Base-by-base conservation (phyloP, 345 rosid genomes). In the Aurinia saxatilis region DNA sequence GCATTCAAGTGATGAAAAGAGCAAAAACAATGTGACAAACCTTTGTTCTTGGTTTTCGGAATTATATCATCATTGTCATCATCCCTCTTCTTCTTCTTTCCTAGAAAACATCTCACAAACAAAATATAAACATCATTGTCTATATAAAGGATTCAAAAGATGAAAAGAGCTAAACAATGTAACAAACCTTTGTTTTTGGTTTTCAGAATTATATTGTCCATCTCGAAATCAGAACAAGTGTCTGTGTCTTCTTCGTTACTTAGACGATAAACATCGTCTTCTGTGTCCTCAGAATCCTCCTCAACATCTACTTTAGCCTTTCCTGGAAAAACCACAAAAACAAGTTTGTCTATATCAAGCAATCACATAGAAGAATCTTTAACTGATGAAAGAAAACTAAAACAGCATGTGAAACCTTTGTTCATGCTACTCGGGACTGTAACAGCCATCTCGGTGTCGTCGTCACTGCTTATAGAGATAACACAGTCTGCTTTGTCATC, bases 41-140 rank as follows among this genome's bases (percentile, higher is more conserved):
- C 64, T 66, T 38, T 56, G 35, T 47, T 57, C 18, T 0, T n/a
- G 40, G 49, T 21, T 56, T 15, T 54, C n/a, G n/a, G n/a, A n/a
- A n/a, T n/a, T n/a, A n/a, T n/a, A n/a, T n/a, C n/a, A n/a, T n/a
- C n/a, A n/a, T n/a, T n/a, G n/a, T n/a, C n/a, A n/a, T n/a, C n/a
- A n/a, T n/a, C n/a, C n/a, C n/a, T n/a, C n/a, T n/a, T n/a, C n/a
- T n/a, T n/a, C n/a, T n/a, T n/a, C n/a, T n/a, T n/a, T n/a, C n/a
- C n/a, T n/a, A n/a, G n/a, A n/a, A n/a, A n/a, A n/a, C n/a, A n/a
- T n/a, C n/a, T n/a, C n/a, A n/a, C n/a, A n/a, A n/a, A n/a, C n/a
- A n/a, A n/a, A n/a, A n/a, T n/a, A n/a, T n/a, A n/a, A n/a, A n/a
- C n/a, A n/a, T n/a, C n/a, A n/a, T n/a, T n/a, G n/a, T n/a, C n/a